These are phyloP conservation scores for Boletus reticuloceps DNA, from an alignment of 768 basidiomycete species.

Conservation along the genomic window DNA sequence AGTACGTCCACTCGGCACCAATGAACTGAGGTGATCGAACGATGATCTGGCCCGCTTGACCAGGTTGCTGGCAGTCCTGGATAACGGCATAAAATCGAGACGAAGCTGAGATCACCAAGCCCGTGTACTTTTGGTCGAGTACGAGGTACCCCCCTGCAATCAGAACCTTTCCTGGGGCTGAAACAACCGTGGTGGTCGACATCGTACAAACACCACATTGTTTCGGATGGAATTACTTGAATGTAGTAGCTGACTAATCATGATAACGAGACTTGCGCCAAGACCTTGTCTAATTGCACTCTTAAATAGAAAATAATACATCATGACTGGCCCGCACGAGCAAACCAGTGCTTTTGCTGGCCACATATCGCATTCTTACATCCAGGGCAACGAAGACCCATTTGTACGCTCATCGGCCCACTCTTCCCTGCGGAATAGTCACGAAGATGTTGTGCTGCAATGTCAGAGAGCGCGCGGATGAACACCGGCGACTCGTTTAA, in stretches of 20 bases:
- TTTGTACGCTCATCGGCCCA: constrained; percentile 72
- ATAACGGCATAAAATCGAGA: constrained; percentile 91
- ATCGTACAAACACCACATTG: constrained; percentile 28
- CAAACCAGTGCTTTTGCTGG: constrained; percentile 88
- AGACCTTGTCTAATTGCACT: background rate
- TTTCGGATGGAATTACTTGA: background rate
- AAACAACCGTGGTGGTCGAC: constrained; percentile 65
- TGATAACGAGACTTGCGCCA: no score
- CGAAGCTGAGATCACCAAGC: constrained; percentile 87
- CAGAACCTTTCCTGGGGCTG: constrained; percentile 93
- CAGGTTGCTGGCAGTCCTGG: constrained; percentile 29
- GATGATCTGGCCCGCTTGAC: constrained; percentile 45
- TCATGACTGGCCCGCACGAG: constrained; percentile 60
- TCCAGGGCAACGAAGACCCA: constrained; percentile 88
- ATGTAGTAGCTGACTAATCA: constrained; percentile 28
- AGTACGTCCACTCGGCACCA: constrained; percentile 76
- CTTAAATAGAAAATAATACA: constrained; percentile 2
- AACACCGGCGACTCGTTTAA: constrained; percentile 96
- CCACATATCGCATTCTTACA: constrained; percentile 89
- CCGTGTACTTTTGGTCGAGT: constrained; percentile 82
- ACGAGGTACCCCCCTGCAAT: constrained; percentile 97
- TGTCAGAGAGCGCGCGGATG: constrained; percentile 91
- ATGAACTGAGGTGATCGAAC: constrained; percentile 92
- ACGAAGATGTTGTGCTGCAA: constrained; percentile 75
- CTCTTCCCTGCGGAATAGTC: constrained; percentile 52